A percentile compares a stretch with the other conserved stretches of the same genome.
These are phyloP conservation scores for Neofusicoccum laricinum DNA, from an alignment of 2,329 filamentous ascomycete genomes.

Conservation along the genomic window DNA sequence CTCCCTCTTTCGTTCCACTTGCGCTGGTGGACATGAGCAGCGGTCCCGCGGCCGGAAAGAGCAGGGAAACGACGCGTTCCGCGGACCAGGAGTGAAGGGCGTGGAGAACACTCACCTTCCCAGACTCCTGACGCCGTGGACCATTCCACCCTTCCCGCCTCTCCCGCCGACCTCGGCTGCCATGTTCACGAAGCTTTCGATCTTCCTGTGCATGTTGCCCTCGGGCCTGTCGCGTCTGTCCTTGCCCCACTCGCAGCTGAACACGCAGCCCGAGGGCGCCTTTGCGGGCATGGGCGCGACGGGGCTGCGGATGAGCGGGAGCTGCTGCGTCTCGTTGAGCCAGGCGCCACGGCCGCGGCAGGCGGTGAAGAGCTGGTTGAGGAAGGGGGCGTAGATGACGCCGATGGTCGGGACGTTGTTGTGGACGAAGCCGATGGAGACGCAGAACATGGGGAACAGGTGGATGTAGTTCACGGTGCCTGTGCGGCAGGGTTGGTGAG, in stretches of 20 bases:
- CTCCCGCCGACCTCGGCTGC: constrained; percentile 63
- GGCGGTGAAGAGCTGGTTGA: constrained; percentile 67
- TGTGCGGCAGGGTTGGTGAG: constrained; percentile 22
- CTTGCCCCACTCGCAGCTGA: constrained; percentile 78
- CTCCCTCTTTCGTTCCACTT: too few relatives aligned
- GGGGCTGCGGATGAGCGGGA: constrained; percentile 63
- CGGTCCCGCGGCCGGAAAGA: too few relatives aligned
- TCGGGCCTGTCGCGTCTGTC: constrained; percentile 64
- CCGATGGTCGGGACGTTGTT: constrained; percentile 62
- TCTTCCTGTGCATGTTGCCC: constrained; percentile 68
- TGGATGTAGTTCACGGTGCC: constrained; percentile 78
- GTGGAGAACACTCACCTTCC: constrained; percentile 45
- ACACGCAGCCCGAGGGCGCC: constrained; percentile 68
- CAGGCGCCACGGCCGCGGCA: constrained; percentile 66
- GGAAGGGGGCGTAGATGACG: constrained; percentile 69
- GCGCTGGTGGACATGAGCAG: too few relatives aligned
- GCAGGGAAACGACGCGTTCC: too few relatives aligned
- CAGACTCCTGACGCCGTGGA: constrained; percentile 70
- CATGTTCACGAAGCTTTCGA: constrained; percentile 74
- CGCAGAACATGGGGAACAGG: constrained; percentile 77
- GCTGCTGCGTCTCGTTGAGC: constrained; percentile 60
- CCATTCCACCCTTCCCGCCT: constrained; percentile 70
- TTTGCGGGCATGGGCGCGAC: constrained; percentile 60
- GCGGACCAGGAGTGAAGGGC: not conserved
- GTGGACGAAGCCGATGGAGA: constrained; percentile 69